Conservation (phyloP, 345 rosid genomes). For the Triadica sebifera region DNA sequence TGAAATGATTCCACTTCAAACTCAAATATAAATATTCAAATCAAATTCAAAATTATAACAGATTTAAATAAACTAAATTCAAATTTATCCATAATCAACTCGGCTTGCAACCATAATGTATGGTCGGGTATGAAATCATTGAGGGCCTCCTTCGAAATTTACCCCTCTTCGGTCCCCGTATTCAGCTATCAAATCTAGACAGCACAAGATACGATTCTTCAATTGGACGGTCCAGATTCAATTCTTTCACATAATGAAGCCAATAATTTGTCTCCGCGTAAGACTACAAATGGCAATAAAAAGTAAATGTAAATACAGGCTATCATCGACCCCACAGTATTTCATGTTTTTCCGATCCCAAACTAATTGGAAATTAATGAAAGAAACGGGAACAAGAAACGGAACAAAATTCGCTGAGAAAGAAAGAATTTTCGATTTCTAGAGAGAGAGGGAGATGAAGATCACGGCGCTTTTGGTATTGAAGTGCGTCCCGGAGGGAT, state of each 20-base stretch:
- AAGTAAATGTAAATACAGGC: neutral
- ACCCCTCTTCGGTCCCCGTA: neutral
- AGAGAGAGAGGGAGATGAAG: conserved; percentile 53
- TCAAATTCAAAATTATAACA: no score
- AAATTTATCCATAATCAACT: no score
- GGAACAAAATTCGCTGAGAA: conserved; percentile 2
- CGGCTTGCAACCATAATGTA: no score
- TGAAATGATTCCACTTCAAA: no score
- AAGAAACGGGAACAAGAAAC: neutral
- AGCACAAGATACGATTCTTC: neutral
- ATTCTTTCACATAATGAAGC: neutral
- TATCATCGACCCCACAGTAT: neutral
- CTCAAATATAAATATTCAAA: no score
- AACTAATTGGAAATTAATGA: neutral
- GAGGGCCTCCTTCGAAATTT: no score
- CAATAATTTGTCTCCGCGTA: neutral
- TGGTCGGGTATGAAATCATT: no score
- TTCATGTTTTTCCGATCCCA: neutral
- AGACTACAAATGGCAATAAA: neutral
- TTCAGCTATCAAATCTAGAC: neutral
- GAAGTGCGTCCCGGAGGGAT: conserved; percentile 59
- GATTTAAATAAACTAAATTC: no score
- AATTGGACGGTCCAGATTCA: neutral
- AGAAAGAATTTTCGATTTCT: neutral
- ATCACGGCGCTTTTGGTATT: conserved; percentile 84